A percentile compares a stretch with the other conserved stretches of the same genome.
Evolutionary conservation across 805 yeast genomes (phyloP).

Genomic region (Suhomyces vadensis): DNA sequence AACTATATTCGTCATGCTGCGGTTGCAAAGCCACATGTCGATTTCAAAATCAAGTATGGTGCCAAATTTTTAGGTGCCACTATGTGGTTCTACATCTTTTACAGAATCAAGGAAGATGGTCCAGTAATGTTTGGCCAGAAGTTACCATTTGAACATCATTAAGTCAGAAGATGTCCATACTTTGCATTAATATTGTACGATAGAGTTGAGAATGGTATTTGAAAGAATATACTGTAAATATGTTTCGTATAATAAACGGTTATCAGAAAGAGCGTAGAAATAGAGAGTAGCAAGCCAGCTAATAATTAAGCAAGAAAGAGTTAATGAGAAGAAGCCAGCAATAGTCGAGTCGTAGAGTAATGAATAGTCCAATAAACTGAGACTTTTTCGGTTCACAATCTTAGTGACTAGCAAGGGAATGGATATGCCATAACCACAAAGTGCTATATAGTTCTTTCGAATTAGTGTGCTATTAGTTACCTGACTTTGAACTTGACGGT

Average conservation of each 20-base stretch:
- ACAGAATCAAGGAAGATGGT: constrained; percentile 74
- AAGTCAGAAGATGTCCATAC: constrained; percentile 8
- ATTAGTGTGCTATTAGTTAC: too few relatives aligned
- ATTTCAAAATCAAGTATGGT: constrained; percentile 55
- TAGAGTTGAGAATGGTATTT: background rate
- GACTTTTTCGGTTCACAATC: too few relatives aligned
- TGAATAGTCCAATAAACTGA: too few relatives aligned
- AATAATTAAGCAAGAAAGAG: too few relatives aligned
- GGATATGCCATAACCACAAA: too few relatives aligned
- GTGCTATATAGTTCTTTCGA: too few relatives aligned
- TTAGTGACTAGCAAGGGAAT: too few relatives aligned
- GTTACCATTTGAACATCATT: constrained; percentile 41
- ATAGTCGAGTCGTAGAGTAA: too few relatives aligned
- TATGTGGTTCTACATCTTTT: constrained; percentile 87
- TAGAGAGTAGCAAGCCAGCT: too few relatives aligned
- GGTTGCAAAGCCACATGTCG: constrained; percentile 66
- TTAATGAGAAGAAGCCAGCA: too few relatives aligned
- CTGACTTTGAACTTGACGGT: too few relatives aligned
- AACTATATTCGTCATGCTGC: constrained; percentile 56
- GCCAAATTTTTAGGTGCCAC: constrained; percentile 76
- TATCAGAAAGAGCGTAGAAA: background rate
- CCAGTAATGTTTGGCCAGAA: constrained; percentile 55
- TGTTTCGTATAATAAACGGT: background rate
- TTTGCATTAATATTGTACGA: background rate
- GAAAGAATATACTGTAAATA: background rate